A percentile compares a stretch with the other conserved stretches of the same genome.
phyloP scores from a whole-genome alignment of 805 yeast genomes.

The Saccharomycopsis malanga region DNA sequence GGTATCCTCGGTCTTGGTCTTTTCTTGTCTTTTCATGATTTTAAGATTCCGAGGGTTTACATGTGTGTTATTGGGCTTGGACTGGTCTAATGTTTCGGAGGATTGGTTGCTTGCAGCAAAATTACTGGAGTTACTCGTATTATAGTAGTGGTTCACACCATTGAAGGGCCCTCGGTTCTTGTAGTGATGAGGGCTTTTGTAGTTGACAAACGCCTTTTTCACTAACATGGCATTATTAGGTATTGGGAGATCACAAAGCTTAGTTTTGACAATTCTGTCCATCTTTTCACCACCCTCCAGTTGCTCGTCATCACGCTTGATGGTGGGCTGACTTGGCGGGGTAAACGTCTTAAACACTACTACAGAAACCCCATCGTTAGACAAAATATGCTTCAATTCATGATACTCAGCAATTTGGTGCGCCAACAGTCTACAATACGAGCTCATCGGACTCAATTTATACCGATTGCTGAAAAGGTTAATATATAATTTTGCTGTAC shows the following conservation, averaged over 20 bases:
- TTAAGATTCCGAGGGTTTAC: conserved; percentile 9
- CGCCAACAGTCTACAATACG: conserved; percentile 58
- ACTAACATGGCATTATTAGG: background rate
- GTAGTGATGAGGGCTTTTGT: background rate
- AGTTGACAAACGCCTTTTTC: background rate
- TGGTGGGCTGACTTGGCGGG: conserved; percentile 17
- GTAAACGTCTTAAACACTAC: conserved; percentile 33
- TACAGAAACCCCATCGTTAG: conserved; percentile 45
- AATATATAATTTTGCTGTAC: too few species aligned
- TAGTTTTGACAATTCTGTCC: background rate
- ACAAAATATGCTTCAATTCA: conserved; percentile 47
- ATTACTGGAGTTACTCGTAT: background rate
- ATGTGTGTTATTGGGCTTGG: background rate
- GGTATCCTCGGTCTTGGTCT: background rate
- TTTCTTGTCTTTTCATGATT: conserved; percentile 21
- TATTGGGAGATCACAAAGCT: background rate
- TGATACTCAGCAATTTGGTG: conserved; percentile 69
- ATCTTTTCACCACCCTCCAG: conserved; percentile 5
- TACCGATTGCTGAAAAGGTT: conserved; percentile 28
- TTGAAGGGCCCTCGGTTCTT: too few species aligned
- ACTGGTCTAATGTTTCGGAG: background rate
- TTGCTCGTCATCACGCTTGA: conserved; percentile 24
- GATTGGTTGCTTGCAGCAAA: background rate
- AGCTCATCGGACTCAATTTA: conserved; percentile 51
- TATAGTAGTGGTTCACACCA: too few species aligned